These are phyloP conservation scores for Brassica carinata DNA, from an alignment of 345 rosid genomes.

Conservation along the genomic window DNA sequence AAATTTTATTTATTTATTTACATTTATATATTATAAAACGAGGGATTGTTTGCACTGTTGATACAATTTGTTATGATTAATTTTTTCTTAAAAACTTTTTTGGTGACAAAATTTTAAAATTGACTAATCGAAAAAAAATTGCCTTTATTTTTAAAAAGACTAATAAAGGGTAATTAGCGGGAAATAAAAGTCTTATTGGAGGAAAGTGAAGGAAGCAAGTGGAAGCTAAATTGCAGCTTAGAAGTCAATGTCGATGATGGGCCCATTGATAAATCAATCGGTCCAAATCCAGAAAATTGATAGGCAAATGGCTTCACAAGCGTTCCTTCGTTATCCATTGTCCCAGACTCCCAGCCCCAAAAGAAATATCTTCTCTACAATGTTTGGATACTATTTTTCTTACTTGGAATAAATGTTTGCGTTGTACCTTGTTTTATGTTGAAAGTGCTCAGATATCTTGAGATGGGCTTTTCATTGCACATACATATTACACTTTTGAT, in stretches of 20 bases:
- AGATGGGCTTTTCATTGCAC: not conserved
- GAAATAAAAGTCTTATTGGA: not conserved
- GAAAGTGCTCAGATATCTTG: not conserved
- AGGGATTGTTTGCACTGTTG: too few relatives aligned
- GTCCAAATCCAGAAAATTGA: slow-evolving; percentile 36
- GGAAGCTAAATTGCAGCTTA: slow-evolving; percentile 23
- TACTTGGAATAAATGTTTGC: slow-evolving; percentile 1
- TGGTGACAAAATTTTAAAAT: too few relatives aligned
- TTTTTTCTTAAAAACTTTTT: too few relatives aligned
- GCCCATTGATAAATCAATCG: slow-evolving; percentile 25
- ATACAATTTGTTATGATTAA: too few relatives aligned
- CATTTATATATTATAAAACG: too few relatives aligned
- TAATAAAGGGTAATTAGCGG: not conserved
- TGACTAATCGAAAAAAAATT: too few relatives aligned
- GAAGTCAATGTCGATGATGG: slow-evolving; percentile 32
- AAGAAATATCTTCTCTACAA: slow-evolving; percentile 20
- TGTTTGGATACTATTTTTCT: slow-evolving; percentile 17
- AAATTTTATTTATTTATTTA: too few relatives aligned
- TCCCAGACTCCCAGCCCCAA: slow-evolving; percentile 20
- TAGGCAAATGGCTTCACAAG: slow-evolving; percentile 32
- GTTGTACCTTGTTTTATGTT: not conserved
- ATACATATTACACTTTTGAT: not conserved
- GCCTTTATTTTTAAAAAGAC: not conserved
- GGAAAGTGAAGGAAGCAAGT: slow-evolving; percentile 37
- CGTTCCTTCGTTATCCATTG: slow-evolving; percentile 42